Evolutionary conservation across 1,139 yeast genomes (phyloP).

Genomic region (Pneumocystis canis): DNA sequence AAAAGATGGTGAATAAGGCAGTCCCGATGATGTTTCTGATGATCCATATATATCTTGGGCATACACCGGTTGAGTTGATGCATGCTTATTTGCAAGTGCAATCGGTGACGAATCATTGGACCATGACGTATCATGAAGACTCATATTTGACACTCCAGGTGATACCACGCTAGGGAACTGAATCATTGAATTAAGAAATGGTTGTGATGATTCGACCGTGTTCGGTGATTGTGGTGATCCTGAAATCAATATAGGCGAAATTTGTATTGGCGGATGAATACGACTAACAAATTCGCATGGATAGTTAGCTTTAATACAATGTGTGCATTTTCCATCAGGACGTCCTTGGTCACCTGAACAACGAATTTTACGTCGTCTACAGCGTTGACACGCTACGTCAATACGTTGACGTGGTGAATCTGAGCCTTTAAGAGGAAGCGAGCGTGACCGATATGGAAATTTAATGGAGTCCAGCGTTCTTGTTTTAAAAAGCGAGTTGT

Average conservation of each 20-base stretch:
- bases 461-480: neutral
- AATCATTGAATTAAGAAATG: neutral
- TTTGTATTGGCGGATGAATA: neutral
- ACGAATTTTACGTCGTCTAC: conserved; percentile 9
- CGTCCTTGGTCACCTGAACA: conserved; percentile 7
- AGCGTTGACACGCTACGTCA: conserved; percentile 11
- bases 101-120: neutral
- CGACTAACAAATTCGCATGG: neutral
- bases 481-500: neutral
- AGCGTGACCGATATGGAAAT: neutral
- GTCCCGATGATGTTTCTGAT: neutral
- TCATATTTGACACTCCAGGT: neutral
- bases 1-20: neutral
- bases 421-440: conserved; percentile 20
- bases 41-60: neutral
- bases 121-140: neutral
- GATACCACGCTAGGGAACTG: neutral
- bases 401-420: conserved; percentile 23
- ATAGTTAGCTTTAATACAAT: neutral
- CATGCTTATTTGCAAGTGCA: neutral
- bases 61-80: neutral
- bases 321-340: neutral
- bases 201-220: neutral
- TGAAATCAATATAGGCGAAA: neutral
- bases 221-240: neutral